Conservation (phyloP, 495 filamentous ascomycete species). For the Aspergillus bertholletiae region DNA sequence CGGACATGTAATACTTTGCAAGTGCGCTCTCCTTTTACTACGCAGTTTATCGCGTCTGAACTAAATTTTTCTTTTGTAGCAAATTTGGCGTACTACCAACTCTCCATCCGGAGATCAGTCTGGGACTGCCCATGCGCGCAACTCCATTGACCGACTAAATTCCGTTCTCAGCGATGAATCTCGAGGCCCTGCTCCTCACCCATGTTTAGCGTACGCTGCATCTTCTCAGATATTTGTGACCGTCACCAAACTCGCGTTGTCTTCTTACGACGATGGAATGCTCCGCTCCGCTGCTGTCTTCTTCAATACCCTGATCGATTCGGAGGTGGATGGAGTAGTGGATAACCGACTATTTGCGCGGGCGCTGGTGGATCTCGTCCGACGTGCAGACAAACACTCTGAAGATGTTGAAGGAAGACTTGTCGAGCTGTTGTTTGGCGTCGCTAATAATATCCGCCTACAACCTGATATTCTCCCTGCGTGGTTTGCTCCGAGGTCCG, state of each 20-base stretch:
- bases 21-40: slow-evolving; percentile 43
- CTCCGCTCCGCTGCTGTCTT: slow-evolving; percentile 77
- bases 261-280: slow-evolving; percentile 73
- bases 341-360: slow-evolving; percentile 79
- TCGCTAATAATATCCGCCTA: slow-evolving; percentile 89
- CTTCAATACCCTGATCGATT: slow-evolving; percentile 88
- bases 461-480: slow-evolving; percentile 78
- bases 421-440: slow-evolving; percentile 88
- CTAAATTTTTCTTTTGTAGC: slow-evolving; percentile 39
- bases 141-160: slow-evolving; percentile 64
- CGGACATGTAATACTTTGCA: slow-evolving; percentile 80
- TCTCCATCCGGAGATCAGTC: slow-evolving; percentile 46
- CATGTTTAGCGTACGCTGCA: slow-evolving; percentile 80
- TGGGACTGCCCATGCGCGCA: slow-evolving; percentile 46
- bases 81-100: slow-evolving; percentile 73
- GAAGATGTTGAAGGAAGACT: slow-evolving; percentile 77
- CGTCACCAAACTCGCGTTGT: slow-evolving; percentile 78
- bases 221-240: slow-evolving; percentile 82
- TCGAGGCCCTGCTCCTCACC: slow-evolving; percentile 79
- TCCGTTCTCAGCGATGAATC: slow-evolving; percentile 83
- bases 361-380: slow-evolving; percentile 75
- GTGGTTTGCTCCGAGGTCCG: slow-evolving; percentile 66
- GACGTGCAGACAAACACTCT: slow-evolving; percentile 52
- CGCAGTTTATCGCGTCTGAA: slow-evolving; percentile 1
- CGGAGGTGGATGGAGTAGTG: slow-evolving; percentile 90